Evolutionary conservation across 345 rosid species (phyloP), one percentile per base, ranked within the genome.

Genomic region (Ceriops zippeliana): DNA sequence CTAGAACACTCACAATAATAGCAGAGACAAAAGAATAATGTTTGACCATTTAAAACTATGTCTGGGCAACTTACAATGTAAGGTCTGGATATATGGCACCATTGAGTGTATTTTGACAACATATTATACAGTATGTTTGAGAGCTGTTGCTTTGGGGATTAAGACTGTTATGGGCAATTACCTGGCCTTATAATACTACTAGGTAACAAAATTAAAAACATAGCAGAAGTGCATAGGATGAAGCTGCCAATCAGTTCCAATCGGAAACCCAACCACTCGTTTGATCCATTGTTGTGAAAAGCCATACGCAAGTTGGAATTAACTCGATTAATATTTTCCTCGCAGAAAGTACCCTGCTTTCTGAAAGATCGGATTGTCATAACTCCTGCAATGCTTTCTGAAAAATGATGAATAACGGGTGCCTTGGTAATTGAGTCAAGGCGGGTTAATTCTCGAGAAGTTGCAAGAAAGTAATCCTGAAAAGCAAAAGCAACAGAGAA

Each of bases 381-480:
- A 60, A 93, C 92, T 31, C 98, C 98, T 0, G 91, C 86, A 38
- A 93, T 88, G 77, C 96, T 93, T 67, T 93, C 97, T 0, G 98
- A 93, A 86, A 93, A 93, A 70, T 93, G 96, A 79, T 93, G 96
- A 74, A 93, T 90, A 49, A 93, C 81, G 2, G 98, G 97, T 10
- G 98, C 98, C 76, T 90, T 93, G 1, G 98, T 91, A 75, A 93
- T 93, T 0, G 98, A 93, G 73, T 93, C 98, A 2, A 93, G 79
- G 21, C 97, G 97, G 21, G 98, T 93, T 52, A 93, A 69, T 74
- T 93, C 97, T 31, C 98, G 86, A 28, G 98, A 84, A 21, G 97
- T 63, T 70, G 97, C 81, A 22, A 93, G 95, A 80, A 79, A 93
- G 83, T 87, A 91, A 28, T 86, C 87, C 98, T 93, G 75, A 31